Conservation (phyloP, 257 asterid species). For the Striga asiatica region DNA sequence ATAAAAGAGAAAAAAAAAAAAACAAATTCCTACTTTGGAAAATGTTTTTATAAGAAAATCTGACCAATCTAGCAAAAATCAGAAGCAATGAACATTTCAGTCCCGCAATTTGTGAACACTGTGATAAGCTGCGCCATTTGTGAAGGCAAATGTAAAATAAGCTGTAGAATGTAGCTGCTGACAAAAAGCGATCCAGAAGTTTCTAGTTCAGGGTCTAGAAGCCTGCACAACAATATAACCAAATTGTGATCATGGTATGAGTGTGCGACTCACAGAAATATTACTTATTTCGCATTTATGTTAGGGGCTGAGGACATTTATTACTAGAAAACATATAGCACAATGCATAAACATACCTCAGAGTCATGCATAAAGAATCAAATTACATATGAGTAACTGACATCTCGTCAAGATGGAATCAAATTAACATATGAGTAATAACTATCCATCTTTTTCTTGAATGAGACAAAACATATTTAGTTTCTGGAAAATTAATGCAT, state of each 20-base stretch:
- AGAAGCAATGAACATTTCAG: conserved; percentile 75
- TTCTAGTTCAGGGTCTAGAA: conserved; percentile 79
- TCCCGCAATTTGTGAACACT: conserved; percentile 58
- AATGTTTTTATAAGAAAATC: no score
- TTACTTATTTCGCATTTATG: not conserved
- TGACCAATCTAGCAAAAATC: conserved; percentile 84
- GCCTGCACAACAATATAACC: conserved; percentile 41
- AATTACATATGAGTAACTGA: not conserved
- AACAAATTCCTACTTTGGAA: no score
- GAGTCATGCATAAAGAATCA: not conserved
- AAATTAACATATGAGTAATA: not conserved
- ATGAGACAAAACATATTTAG: not conserved
- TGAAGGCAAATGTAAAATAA: conserved; percentile 78
- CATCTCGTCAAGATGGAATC: not conserved
- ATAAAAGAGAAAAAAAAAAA: not conserved
- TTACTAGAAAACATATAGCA: no score
- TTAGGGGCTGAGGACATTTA: no score
- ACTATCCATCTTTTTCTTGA: not conserved
- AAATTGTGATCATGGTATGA: no score
- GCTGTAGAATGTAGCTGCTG: conserved; percentile 84
- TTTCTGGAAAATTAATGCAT: not conserved
- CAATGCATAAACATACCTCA: no score
- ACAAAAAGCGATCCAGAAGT: conserved; percentile 93
- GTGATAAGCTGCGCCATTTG: conserved; percentile 86
- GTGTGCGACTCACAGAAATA: no score